Evolutionary conservation across 2,329 filamentous ascomycete species (phyloP).

Genomic region (Xylaria sp.): DNA sequence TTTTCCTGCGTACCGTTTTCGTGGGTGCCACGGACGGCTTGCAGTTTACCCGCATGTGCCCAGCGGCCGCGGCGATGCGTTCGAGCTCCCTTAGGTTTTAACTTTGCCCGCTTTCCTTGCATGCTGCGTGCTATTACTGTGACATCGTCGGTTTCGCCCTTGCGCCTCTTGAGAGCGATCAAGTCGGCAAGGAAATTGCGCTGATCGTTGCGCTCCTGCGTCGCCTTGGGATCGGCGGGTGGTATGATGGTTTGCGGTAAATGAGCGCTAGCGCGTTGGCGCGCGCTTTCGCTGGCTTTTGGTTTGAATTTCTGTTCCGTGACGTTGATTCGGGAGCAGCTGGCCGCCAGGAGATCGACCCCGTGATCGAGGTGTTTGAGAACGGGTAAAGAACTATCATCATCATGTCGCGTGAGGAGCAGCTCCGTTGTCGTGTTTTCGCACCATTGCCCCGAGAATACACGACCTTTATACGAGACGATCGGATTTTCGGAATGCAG

Average conservation of each 20-base stretch:
- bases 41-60: constrained; percentile 14
- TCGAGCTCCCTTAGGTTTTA: constrained; percentile 5
- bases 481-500: constrained; percentile 81
- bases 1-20: neutral
- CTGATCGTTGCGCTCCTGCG: constrained; percentile 56
- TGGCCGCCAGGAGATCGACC: constrained; percentile 78
- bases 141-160: constrained; percentile 73
- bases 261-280: constrained; percentile 49
- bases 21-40: constrained; percentile 12
- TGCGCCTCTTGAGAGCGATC: constrained; percentile 71
- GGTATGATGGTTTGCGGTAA: constrained; percentile 53
- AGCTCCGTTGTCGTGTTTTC: constrained; percentile 86
- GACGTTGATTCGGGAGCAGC: constrained; percentile 75
- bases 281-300: constrained; percentile 46
- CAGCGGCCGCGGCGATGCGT: constrained; percentile 32
- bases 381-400: constrained; percentile 55
- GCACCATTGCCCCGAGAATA: constrained; percentile 85
- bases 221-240: constrained; percentile 60
- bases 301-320: constrained; percentile 70
- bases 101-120: constrained; percentile 28
- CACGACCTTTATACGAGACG: constrained; percentile 79
- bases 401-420: constrained; percentile 70
- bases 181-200: constrained; percentile 71
- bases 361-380: constrained; percentile 65
- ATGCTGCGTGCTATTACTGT: constrained; percentile 58